Evolutionary conservation across 495 filamentous ascomycete genomes (phyloP).

Genomic region (Gamarada debralockiae): DNA sequence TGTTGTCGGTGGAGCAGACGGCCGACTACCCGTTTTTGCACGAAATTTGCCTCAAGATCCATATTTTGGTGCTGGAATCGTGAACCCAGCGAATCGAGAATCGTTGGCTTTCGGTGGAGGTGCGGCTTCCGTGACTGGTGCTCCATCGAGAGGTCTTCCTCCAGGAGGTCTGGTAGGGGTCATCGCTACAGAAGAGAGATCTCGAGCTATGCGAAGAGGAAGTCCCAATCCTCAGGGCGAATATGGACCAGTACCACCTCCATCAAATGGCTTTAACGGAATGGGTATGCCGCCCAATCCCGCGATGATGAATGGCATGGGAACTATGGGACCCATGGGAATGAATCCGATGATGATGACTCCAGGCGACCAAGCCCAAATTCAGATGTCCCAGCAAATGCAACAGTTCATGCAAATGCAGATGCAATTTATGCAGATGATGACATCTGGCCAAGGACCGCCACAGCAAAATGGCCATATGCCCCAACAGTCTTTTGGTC

Average conservation of each 20-base stretch:
- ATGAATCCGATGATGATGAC: constrained; percentile 44
- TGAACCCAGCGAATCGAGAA: constrained; percentile 72
- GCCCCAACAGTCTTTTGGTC: constrained; percentile 9
- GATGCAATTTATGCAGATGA: constrained; percentile 89
- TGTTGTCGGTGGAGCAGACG: constrained; percentile 32
- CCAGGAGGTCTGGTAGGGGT: constrained; percentile 81
- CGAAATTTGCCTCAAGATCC: constrained; percentile 84
- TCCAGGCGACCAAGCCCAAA: constrained; percentile 69
- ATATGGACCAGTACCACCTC: constrained; percentile 21
- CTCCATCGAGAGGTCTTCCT: constrained; percentile 32
- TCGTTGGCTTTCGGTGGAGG: constrained; percentile 68
- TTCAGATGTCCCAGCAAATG: constrained; percentile 88
- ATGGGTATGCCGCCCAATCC: constrained; percentile 31
- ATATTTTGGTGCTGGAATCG: constrained; percentile 78
- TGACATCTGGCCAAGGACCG: constrained; percentile 39
- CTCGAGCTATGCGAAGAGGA: constrained; percentile 70
- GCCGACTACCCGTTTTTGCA: constrained; percentile 77
- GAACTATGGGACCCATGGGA: constrained; percentile 37
- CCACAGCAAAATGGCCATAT: constrained; percentile 28
- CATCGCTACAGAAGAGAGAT: constrained; percentile 80
- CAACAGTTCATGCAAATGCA: constrained; percentile 88
- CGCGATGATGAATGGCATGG: constrained; percentile 32
- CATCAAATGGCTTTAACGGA: constrained; percentile 28
- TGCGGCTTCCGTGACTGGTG: constrained; percentile 36
- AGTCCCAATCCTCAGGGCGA: constrained; percentile 64